Evolutionary conservation across 805 yeast genomes (phyloP), one percentile per base, ranked within the genome.

Genomic region (Candida nonsorbophila): DNA sequence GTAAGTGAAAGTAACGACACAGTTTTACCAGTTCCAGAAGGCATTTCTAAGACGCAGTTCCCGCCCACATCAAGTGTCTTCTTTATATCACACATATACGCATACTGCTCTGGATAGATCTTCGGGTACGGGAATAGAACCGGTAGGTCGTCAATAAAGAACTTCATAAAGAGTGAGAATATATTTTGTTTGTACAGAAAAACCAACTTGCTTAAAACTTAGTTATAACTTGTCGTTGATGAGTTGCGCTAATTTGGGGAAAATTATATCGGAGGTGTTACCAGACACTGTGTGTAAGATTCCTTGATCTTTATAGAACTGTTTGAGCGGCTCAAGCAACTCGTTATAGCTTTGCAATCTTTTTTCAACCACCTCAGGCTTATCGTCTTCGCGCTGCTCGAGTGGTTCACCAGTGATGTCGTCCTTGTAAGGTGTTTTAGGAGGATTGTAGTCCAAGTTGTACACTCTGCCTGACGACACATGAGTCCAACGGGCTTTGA

Each of bases 21-120:
- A 21, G 99, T 92, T 54, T 92, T 92, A 24, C 99, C 99, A 3
- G 99, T 92, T 4, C 99, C 99, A 5, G 99, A 92, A 43, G 99
- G 99, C 99, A 92, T 92, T 62, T 92, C 99, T 49, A 92, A 58
- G 31, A 92, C 87, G 58, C 96, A 84, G 51, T 88, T 88, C 8
- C 98, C 98, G 2, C 97, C 97, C 1, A 83, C 95, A 65, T 92
- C 99, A 29, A 92, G 58, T 1, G 97, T 84, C 49, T 80, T 77
- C 62, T 92, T 92, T 41, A 92, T 82, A 55, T 90, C 97, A 38
- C 92, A 77, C 98, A 92, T 92, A 58, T 92, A 92, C 19, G 88
- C 92, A 68, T 92, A 92, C 55, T 92, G 99, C 59, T 92, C 99
- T 2, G 98, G 99, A 53, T 92, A 92, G 32, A 92, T 90, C 49